Evolutionary conservation across 345 rosid genomes (phyloP).

Genomic region (Trapa incisa): DNA sequence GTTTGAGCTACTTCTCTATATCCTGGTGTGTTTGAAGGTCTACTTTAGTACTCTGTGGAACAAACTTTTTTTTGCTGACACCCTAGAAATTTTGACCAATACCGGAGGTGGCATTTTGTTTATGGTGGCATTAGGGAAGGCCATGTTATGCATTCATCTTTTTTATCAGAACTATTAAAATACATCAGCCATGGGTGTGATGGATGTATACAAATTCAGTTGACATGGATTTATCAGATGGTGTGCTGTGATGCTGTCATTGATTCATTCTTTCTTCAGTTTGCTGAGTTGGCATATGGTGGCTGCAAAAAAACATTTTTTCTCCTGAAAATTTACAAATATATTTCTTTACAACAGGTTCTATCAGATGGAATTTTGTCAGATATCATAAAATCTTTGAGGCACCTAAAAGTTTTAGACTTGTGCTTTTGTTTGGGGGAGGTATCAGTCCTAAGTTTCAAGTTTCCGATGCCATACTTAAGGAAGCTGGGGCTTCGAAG

Average conservation of each 20-base stretch:
- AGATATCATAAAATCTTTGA: constrained; percentile 30
- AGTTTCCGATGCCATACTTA: constrained; percentile 28
- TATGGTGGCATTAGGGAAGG: too few species aligned
- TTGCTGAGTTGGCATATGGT: background rate
- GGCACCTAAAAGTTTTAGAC: constrained; percentile 35
- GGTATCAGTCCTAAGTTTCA: constrained; percentile 48
- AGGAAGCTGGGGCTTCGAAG: constrained; percentile 54
- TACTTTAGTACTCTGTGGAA: background rate
- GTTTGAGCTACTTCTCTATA: background rate
- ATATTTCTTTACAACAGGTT: constrained; percentile 24
- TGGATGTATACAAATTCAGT: background rate
- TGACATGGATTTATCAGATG: background rate
- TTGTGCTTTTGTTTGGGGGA: constrained; percentile 70
- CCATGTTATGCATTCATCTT: background rate
- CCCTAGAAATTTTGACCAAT: background rate
- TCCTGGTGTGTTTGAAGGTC: background rate
- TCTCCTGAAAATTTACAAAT: constrained; percentile 1
- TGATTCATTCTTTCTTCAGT: background rate
- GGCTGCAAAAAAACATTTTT: background rate
- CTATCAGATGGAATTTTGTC: constrained; percentile 43
- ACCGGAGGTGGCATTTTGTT: background rate
- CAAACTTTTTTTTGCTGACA: background rate
- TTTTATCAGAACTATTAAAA: background rate
- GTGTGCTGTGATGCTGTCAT: background rate
- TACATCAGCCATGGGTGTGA: background rate